These are phyloP conservation scores for Nannochloris sp. DNA, from an alignment of 139 green algal species.

Conservation along the genomic window DNA sequence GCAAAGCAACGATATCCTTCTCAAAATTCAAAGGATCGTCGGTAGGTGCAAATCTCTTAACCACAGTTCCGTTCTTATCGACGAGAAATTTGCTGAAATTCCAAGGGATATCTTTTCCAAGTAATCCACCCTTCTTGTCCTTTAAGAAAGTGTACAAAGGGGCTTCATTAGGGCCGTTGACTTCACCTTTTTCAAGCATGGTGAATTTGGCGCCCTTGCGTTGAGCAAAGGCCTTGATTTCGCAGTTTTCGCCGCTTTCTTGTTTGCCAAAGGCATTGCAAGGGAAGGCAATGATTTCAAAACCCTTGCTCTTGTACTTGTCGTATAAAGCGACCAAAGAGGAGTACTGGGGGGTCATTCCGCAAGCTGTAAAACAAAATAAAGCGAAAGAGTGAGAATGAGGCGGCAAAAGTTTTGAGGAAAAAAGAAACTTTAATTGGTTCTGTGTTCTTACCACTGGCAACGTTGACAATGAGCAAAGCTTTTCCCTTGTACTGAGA, in stretches of 20 bases:
- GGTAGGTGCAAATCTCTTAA: slow-evolving; percentile 21
- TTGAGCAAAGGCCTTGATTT: slow-evolving; percentile 68
- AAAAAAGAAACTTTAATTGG: slow-evolving; percentile 22
- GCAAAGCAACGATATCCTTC: slow-evolving; percentile 24
- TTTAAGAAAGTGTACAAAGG: slow-evolving; percentile 56
- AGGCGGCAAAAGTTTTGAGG: not conserved
- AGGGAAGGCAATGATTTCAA: slow-evolving; percentile 71
- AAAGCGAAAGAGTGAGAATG: not conserved
- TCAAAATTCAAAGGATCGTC: slow-evolving; percentile 26
- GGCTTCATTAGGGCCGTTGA: slow-evolving; percentile 41
- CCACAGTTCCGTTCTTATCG: slow-evolving; percentile 22
- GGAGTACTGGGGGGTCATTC: slow-evolving; percentile 45
- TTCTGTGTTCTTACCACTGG: too few species aligned
- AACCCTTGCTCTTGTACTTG: slow-evolving; percentile 52
- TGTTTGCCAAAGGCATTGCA: slow-evolving; percentile 77
- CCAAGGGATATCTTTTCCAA: slow-evolving; percentile 56
- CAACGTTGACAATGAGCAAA: slow-evolving; percentile 67
- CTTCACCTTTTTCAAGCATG: slow-evolving; percentile 63
- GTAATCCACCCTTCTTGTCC: slow-evolving; percentile 47
- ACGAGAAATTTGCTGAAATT: slow-evolving; percentile 38
- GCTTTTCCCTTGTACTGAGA: slow-evolving; percentile 56
- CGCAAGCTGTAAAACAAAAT: too few species aligned
- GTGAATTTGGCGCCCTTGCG: slow-evolving; percentile 45
- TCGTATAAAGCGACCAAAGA: slow-evolving; percentile 63
- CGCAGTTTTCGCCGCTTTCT: slow-evolving; percentile 55